Evolutionary conservation across 2,329 filamentous ascomycete species (phyloP).

Genomic region (Thermothelomyces thermophilus): DNA sequence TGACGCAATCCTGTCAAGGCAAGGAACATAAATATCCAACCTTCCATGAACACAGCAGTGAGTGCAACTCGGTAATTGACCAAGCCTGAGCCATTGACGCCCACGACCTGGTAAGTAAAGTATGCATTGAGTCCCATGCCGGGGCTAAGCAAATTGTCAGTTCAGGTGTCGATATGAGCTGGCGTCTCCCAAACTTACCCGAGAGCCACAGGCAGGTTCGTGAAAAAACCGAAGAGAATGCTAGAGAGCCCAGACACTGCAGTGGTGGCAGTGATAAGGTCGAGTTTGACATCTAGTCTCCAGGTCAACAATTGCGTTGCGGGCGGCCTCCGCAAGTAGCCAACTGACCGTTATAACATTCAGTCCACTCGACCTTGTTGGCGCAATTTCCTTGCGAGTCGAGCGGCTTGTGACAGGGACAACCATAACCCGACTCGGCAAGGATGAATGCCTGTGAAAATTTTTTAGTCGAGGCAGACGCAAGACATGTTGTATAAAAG

Average conservation of each 20-base stretch:
- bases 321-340: not conserved
- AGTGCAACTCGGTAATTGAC: constrained; percentile 55
- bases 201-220: constrained; percentile 71
- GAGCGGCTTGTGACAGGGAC: constrained; percentile 50
- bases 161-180: no score
- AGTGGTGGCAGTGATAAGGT: constrained; percentile 78
- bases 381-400: constrained; percentile 42
- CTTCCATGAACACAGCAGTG: constrained; percentile 58
- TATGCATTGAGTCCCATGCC: constrained; percentile 64
- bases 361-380: constrained; percentile 37
- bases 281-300: constrained; percentile 55
- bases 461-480: constrained; percentile 15
- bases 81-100: constrained; percentile 49
- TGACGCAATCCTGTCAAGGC: constrained; percentile 64
- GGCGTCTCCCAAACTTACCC: constrained; percentile 53
- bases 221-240: constrained; percentile 71
- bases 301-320: constrained; percentile 1
- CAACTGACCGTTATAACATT: constrained; percentile 42
- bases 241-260: constrained; percentile 69
- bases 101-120: constrained; percentile 61
- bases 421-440: constrained; percentile 70
- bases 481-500: not conserved
- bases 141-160: constrained; percentile 38
- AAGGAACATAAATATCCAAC: constrained; percentile 57
- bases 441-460: constrained; percentile 60